A percentile compares a stretch with the other conserved stretches of the same genome.
phyloP scores from a whole-genome alignment of 148 eudicot genomes.

The Chenopodium suecicum region DNA sequence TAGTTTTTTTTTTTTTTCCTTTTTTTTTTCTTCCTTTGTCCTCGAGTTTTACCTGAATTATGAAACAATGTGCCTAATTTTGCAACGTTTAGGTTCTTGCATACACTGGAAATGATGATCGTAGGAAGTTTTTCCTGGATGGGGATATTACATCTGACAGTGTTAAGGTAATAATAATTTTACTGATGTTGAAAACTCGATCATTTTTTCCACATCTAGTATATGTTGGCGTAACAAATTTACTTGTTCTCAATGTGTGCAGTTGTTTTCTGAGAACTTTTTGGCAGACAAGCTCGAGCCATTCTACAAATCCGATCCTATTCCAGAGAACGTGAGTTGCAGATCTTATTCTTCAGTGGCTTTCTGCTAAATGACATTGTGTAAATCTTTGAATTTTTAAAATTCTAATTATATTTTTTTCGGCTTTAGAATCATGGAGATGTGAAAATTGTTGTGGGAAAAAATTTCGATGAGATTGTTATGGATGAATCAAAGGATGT shows the following conservation, averaged over 20 bases:
- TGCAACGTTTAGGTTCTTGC: conserved; percentile 57
- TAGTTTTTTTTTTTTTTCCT: neutral
- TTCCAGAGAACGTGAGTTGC: conserved; percentile 69
- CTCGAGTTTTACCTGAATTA: neutral
- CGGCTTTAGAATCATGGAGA: conserved; percentile 64
- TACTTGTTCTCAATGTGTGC: neutral
- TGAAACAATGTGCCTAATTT: neutral
- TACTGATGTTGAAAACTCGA: neutral
- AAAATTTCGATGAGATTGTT: conserved; percentile 70
- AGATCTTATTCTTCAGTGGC: neutral
- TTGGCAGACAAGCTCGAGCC: conserved; percentile 72
- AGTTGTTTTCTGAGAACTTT: conserved; percentile 72
- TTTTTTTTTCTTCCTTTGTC: neutral
- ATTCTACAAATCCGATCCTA: conserved; percentile 77
- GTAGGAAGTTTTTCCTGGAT: conserved; percentile 52
- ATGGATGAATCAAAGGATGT: conserved; percentile 67
- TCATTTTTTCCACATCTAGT: neutral
- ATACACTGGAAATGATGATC: conserved; percentile 57
- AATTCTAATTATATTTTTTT: no score
- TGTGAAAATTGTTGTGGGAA: conserved; percentile 80
- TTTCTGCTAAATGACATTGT: neutral
- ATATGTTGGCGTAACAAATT: neutral
- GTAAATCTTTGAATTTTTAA: neutral
- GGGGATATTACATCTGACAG: conserved; percentile 61
- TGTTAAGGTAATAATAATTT: conserved; percentile 48